Conservation (phyloP, 148 eudicot genomes). For the Talinum fruticosum region DNA sequence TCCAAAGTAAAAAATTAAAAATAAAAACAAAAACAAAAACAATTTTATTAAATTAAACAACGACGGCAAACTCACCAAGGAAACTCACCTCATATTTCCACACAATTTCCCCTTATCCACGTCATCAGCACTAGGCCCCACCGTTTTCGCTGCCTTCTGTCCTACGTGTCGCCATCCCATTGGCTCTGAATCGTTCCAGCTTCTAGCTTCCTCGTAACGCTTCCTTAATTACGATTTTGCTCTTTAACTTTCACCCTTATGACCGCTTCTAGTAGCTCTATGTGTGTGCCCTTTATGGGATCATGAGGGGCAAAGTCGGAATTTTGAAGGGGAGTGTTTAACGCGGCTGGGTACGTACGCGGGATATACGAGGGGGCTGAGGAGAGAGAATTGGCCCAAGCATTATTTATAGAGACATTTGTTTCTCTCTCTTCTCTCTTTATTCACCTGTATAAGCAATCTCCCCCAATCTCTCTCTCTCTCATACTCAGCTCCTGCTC, state of each 20-base stretch:
- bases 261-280: not conserved
- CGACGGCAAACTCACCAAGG: not conserved
- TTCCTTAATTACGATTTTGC: slow-evolving; percentile 1
- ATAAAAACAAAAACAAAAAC: not conserved
- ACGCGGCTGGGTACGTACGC: slow-evolving; percentile 33
- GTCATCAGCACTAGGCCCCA: slow-evolving; percentile 15
- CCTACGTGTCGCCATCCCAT: slow-evolving; percentile 16
- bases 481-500: not conserved
- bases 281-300: not conserved
- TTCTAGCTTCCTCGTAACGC: slow-evolving; percentile 16
- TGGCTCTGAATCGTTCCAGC: slow-evolving; percentile 17
- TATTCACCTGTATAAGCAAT: slow-evolving; percentile 37
- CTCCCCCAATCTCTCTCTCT: slow-evolving; percentile 7
- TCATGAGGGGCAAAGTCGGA: slow-evolving; percentile 8
- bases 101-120: not conserved
- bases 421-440: slow-evolving; percentile 15
- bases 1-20: not conserved
- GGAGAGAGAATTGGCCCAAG: slow-evolving; percentile 8
- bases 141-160: not conserved
- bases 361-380: slow-evolving; percentile 32
- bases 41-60: not conserved
- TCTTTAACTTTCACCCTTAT: not conserved
- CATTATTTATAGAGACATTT: slow-evolving; percentile 8
- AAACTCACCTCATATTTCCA: slow-evolving; percentile 6
- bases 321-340: not conserved